Base-by-base conservation (phyloP, 495 filamentous ascomycete genomes). In the Xylaria grammica region DNA sequence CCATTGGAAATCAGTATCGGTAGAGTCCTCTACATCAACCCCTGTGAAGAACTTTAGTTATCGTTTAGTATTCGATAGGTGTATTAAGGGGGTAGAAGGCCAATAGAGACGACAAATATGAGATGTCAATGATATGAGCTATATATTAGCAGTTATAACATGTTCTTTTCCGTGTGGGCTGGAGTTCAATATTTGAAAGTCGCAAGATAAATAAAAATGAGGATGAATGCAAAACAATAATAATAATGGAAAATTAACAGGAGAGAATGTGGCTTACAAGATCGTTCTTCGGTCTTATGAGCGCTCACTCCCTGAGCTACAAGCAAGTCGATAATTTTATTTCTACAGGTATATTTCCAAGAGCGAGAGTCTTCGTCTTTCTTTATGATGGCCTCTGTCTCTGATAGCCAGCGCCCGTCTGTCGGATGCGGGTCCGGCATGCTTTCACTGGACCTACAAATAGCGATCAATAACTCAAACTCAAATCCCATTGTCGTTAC, bases 401-500 rank as follows among this genome's bases (percentile, higher is more conserved):
- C 17, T 34, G 58, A 38, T 1, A 61, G 17, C 40, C 58, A 65
- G n/a, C 70, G 46, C 4, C 0, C 0, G 1, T 72, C 70, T 0
- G 49, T 26, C 0, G 62, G 67, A 34, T 70, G 70, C 4, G 65
- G 59, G 53, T 72, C 67, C 0, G 38, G 54, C 5, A 54, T 2
- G 1, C 6, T 1, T 20, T 5, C 19, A 0, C 1, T 0, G 1
- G n/a, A 5, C 27, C 20, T 29, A 13, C 44, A 24, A 32, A 61
- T 62, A 19, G 67, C 70, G 11, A 62, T 8, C 1, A 60, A 6
- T 15, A 72, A 65, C 36, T 70, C 65, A 32, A 72, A 55, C 48
- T 70, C 67, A 10, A 72, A 51, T 17, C 70, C 70, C 1, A 72
- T 45, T 0, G 67, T 67, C 5, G 65, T 69, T 34, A 57, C 63